Evolutionary conservation across 495 filamentous ascomycete species (phyloP), one percentile per base, ranked within the genome.

Genomic region (Lasiosphaeria hispida): DNA sequence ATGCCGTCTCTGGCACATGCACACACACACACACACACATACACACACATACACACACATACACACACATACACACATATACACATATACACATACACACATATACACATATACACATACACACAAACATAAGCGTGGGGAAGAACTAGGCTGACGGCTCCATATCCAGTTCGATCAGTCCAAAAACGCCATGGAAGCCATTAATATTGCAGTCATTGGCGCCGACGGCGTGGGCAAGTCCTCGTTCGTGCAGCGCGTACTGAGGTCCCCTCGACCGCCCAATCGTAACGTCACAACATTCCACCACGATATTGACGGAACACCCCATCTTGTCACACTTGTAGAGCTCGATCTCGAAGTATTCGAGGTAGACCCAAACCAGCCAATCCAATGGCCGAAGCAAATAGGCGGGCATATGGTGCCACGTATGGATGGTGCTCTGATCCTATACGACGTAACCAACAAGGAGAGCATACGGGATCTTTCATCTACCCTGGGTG

Each of bases 121-220:
- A 39, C 11, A 44, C 33, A 19, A 15, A 54, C 18, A 35, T 33
- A 15, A 3, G 10, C 34, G 53, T 43, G 38, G 17, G 15, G 44
- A 47, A 17, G 23, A 19, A 17, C 34, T 10, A 44, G 34, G 60
- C 67, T 68, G 62, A 68, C 69, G 11, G 35, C 41, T 59, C 56
- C 45, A 6, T 53, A 37, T 48, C 48, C 44, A 65, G 67, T 65
- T 66, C 43, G 60, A 68, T 47, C 44, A 59, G 17, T 59, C 57
- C 58, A 60, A 64, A 41, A 51, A 47, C 50, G 44, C 55, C 45
- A 83, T 87, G 75, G 82, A 83, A 58, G 75, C 87, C 66, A 84
- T 96, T 66, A 92, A 90, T 65, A 89, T 97, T 67, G 90, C 86
- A 35, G 85, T 97, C 19, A 83, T 96, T 63, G 94, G 94, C 52